phyloP scores from a whole-genome alignment of 495 filamentous ascomycete species.

The Tuber melanosporum region DNA sequence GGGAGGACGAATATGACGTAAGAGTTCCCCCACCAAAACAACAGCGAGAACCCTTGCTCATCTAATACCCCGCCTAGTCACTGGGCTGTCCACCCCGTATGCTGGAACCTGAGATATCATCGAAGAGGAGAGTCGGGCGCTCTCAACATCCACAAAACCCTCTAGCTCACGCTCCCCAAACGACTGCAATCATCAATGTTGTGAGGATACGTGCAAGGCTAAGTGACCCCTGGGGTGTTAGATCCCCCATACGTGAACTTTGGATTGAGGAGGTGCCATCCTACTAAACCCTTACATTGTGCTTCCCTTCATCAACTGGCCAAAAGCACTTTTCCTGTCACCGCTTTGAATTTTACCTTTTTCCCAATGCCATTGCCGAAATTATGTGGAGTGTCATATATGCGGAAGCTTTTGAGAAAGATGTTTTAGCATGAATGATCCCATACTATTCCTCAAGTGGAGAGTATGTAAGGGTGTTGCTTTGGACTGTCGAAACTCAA shows the following conservation, averaged over 20 bases:
- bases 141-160: background rate
- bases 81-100: background rate
- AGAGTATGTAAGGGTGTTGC: background rate
- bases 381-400: background rate
- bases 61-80: background rate
- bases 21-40: background rate
- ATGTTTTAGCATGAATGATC: background rate
- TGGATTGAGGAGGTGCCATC: background rate
- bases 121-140: background rate
- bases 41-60: background rate
- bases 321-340: background rate
- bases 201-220: background rate
- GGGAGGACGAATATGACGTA: background rate
- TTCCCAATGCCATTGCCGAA: background rate
- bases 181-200: background rate
- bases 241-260: background rate
- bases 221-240: background rate
- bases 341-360: background rate
- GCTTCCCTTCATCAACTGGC: background rate
- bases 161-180: background rate
- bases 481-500: background rate
- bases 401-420: background rate
- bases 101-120: background rate
- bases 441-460: background rate
- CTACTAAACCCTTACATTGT: background rate